These are phyloP conservation scores for Lactarius indigo DNA, from an alignment of 768 basidiomycete genomes.

Conservation along the genomic window DNA sequence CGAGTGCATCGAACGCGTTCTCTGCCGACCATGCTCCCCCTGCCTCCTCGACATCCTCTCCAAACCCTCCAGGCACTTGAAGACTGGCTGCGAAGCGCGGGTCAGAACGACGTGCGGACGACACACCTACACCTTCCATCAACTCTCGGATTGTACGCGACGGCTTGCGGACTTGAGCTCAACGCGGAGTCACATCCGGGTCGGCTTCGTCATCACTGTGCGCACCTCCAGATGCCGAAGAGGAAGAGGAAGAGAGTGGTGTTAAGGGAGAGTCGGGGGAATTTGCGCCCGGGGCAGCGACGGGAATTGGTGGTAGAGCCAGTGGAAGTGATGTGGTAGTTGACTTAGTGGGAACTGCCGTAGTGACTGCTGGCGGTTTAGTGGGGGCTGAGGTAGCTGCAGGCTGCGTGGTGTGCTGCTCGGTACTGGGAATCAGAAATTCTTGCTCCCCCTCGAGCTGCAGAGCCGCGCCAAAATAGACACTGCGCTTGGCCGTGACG, in stretches of 20 bases:
- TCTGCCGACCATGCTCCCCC: background rate
- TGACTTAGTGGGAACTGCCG: too few species aligned
- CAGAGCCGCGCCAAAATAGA: background rate
- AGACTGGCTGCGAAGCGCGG: background rate
- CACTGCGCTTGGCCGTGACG: background rate
- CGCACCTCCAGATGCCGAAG: too few species aligned
- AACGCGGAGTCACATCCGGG: background rate
- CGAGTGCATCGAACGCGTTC: background rate
- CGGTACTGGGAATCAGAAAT: background rate
- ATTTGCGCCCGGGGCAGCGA: background rate
- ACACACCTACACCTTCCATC: background rate
- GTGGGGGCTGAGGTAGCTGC: background rate
- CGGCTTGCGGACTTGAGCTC: background rate
- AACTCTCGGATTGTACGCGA: background rate
- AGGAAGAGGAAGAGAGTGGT: too few species aligned
- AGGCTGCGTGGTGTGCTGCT: background rate
- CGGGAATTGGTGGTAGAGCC: background rate
- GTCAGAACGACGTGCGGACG: background rate
- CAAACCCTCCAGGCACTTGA: background rate
- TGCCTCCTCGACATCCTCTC: background rate
- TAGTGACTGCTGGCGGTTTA: background rate
- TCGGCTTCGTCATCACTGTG: too few species aligned
- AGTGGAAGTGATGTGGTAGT: background rate
- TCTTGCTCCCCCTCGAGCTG: background rate
- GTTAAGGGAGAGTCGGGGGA: background rate